Conservation (phyloP, 257 asterid species). For the Nicotiana undulata region DNA sequence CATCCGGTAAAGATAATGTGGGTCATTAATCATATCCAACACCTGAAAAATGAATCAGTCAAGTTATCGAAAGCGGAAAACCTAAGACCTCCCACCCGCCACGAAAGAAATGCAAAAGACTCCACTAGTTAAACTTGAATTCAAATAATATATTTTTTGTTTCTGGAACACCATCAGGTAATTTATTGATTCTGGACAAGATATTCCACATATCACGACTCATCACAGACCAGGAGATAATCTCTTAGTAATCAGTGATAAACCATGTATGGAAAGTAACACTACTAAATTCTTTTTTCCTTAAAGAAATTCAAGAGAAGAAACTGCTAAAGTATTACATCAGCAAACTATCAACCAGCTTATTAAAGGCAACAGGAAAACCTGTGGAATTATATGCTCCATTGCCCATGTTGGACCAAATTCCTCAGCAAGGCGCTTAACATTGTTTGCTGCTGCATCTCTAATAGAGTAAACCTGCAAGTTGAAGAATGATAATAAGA, state of each 20-base stretch:
- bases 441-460: conserved; percentile 81
- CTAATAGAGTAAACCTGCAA: conserved; percentile 73
- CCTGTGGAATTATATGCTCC: conserved; percentile 93
- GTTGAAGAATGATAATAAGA: not conserved
- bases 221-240: not conserved
- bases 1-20: conserved; percentile 54
- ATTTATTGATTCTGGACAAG: not conserved
- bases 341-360: not conserved
- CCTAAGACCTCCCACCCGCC: not conserved
- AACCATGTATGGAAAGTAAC: not conserved
- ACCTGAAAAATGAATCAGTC: conserved; percentile 24
- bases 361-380: conserved; percentile 11
- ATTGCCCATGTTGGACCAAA: conserved; percentile 95
- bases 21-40: conserved; percentile 46
- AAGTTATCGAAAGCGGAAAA: not conserved
- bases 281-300: not conserved
- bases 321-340: not conserved
- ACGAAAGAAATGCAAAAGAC: not conserved
- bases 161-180: not conserved
- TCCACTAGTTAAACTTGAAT: not conserved
- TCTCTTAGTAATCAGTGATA: not conserved
- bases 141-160: not conserved
- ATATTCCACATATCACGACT: not conserved
- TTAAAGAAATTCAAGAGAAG: not conserved
- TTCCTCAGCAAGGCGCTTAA: conserved; percentile 80